These are phyloP conservation scores for Fusarium nanum DNA, from an alignment of 2,329 filamentous ascomycete genomes.

Conservation along the genomic window DNA sequence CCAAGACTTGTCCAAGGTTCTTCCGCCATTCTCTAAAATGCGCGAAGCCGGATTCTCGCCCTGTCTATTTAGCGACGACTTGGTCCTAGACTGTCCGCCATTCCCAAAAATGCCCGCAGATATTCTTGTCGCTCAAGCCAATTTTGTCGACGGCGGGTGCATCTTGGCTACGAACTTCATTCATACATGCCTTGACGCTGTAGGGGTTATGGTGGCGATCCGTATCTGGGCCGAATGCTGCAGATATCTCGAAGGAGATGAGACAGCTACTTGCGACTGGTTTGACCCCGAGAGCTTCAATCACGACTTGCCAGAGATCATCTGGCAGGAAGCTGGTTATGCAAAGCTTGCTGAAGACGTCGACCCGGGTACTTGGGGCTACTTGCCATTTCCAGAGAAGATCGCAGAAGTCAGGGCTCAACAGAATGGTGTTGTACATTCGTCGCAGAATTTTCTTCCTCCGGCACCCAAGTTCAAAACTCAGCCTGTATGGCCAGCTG, in stretches of 20 bases:
- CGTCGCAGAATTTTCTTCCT: not conserved
- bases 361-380: not conserved
- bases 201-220: not conserved
- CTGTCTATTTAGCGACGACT: not conserved
- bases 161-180: conserved; percentile 12
- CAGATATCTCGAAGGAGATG: not conserved
- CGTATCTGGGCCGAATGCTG: conserved; percentile 16
- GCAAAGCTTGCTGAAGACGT: not conserved
- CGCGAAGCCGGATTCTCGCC: conserved; percentile 3
- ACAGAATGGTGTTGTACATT: rapidly evolving
- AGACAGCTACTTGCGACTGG: conserved; percentile 7
- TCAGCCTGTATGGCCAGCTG: not conserved
- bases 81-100: not conserved
- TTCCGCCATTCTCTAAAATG: conserved; percentile 1
- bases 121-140: conserved; percentile 7
- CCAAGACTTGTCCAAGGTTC: conserved; percentile 1
- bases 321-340: conserved; percentile 10
- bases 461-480: not conserved
- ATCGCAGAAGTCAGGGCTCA: not conserved
- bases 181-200: conserved; percentile 6
- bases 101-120: conserved; percentile 8
- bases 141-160: not conserved
- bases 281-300: conserved; percentile 8
- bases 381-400: conserved; percentile 7
- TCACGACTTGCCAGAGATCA: conserved; percentile 1